Evolutionary conservation across 139 green algal species (phyloP).

Genomic region (Chlamydomonas asymmetrica): DNA sequence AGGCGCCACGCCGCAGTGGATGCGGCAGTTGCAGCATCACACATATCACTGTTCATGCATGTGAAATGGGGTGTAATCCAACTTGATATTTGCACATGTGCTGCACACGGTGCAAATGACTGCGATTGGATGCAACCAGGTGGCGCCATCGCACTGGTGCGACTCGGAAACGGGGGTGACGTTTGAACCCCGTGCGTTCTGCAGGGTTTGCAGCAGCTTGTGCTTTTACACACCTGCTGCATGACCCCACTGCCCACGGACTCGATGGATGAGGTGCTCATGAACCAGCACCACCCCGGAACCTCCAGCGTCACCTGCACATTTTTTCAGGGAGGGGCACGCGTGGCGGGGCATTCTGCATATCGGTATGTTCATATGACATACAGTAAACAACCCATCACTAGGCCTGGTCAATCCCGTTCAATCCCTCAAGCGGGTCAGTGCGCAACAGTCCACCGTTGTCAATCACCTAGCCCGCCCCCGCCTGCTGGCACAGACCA

Average conservation of each 20-base stretch:
- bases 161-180: no score
- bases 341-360: neutral
- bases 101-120: no score
- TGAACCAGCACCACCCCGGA: conserved; percentile 36
- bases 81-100: no score
- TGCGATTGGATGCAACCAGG: no score
- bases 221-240: no score
- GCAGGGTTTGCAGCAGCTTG: no score
- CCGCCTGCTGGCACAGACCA: no score
- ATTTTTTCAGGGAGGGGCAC: neutral
- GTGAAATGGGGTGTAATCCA: no score
- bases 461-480: no score
- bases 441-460: neutral
- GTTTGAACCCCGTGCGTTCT: no score
- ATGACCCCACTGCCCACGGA: conserved; percentile 33
- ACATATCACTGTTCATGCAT: neutral
- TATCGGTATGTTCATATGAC: neutral
- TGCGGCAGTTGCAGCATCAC: neutral
- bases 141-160: no score
- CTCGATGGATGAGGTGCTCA: conserved; percentile 31
- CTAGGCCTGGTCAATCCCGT: neutral
- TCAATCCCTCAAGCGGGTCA: neutral
- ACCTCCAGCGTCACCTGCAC: conserved; percentile 40
- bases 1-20: no score
- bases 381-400: neutral